Evolutionary conservation across 1,284 basidiomycete genomes (phyloP).

Genomic region (Apiotrichum laibachii): DNA sequence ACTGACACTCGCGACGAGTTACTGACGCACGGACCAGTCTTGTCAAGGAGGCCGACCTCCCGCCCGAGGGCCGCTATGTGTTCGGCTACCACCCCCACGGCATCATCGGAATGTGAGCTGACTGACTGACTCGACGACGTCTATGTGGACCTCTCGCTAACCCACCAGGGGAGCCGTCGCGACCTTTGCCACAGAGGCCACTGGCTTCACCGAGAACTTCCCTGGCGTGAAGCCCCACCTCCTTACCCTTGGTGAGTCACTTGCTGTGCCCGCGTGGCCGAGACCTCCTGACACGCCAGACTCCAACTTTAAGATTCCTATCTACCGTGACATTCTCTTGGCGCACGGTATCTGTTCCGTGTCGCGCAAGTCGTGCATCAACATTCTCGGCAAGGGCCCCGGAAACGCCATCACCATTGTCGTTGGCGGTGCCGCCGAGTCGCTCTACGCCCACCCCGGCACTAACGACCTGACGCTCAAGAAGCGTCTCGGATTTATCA

Average conservation of each 20-base stretch:
- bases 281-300: constrained; percentile 25
- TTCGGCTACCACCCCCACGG: constrained; percentile 98
- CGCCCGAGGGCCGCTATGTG: constrained; percentile 84
- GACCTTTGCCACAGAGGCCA: constrained; percentile 92
- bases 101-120: constrained; percentile 94
- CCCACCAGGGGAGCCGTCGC: constrained; percentile 76
- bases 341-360: constrained; percentile 87
- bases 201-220: constrained; percentile 85
- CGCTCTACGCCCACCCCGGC: constrained; percentile 86
- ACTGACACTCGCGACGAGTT: not conserved
- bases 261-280: too few relatives aligned
- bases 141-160: not conserved
- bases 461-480: constrained; percentile 83
- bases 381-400: constrained; percentile 73
- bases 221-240: constrained; percentile 92
- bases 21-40: constrained; percentile 20
- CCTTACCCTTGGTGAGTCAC: constrained; percentile 65
- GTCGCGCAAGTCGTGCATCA: constrained; percentile 81
- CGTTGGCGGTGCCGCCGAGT: constrained; percentile 93
- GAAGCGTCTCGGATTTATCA: constrained; percentile 87
- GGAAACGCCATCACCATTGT: constrained; percentile 83
- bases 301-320: constrained; percentile 85
- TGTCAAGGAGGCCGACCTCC: constrained; percentile 73
- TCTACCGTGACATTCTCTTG: constrained; percentile 89
- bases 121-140: constrained; percentile 57